Conservation (phyloP, 768 basidiomycete genomes). For the Pulveroboletus sp. region DNA sequence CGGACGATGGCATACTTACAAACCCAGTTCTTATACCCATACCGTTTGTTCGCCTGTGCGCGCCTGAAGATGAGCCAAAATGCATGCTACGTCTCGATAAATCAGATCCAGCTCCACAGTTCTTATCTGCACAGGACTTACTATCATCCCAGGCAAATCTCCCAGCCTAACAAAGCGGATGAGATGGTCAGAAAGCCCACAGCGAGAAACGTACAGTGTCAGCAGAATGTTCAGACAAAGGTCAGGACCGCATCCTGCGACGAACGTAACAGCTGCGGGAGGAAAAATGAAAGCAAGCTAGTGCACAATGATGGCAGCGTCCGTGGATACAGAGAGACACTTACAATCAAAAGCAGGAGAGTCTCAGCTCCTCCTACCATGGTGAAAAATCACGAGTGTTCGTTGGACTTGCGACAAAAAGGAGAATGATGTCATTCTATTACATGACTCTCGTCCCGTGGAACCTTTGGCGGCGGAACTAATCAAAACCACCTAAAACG, state of each 20-base stretch:
- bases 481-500: too few species aligned
- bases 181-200: background rate
- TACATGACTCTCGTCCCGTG: too few species aligned
- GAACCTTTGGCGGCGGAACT: too few species aligned
- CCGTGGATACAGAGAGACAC: background rate
- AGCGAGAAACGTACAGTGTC: constrained; percentile 55
- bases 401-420: background rate
- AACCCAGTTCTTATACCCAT: constrained; percentile 21
- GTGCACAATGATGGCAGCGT: background rate
- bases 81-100: constrained; percentile 49
- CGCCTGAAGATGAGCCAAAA: constrained; percentile 85
- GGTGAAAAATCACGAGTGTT: background rate
- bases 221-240: constrained; percentile 76
- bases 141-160: constrained; percentile 62
- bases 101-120: background rate
- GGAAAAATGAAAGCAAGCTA: constrained; percentile 77
- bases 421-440: constrained; percentile 23
- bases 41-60: constrained; percentile 67
- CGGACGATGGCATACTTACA: constrained; percentile 11
- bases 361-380: constrained; percentile 17
- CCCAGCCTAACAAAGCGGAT: constrained; percentile 48
- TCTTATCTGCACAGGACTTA: constrained; percentile 18
- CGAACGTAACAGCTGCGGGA: constrained; percentile 67
- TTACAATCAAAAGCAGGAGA: constrained; percentile 10
- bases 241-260: constrained; percentile 80